Evolutionary conservation across 768 basidiomycete genomes (phyloP).

Genomic region (Clavulina sp.): DNA sequence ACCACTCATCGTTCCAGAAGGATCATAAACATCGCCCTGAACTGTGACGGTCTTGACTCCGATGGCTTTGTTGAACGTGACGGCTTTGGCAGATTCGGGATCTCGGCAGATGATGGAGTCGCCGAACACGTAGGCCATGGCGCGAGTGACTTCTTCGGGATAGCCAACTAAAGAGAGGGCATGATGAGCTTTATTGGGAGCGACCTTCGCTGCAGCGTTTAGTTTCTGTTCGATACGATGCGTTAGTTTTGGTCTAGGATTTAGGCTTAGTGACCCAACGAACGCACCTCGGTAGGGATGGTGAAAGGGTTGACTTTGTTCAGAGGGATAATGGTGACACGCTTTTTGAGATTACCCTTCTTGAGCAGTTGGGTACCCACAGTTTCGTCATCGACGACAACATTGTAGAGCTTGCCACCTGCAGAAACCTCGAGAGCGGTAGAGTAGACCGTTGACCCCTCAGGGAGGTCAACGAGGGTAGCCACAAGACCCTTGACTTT

Average conservation of each 20-base stretch:
- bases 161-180: constrained; percentile 85
- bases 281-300: constrained; percentile 31
- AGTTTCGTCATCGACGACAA: constrained; percentile 81
- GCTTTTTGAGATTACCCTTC: constrained; percentile 60
- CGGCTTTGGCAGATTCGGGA: constrained; percentile 64
- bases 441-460: constrained; percentile 54
- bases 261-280: neutral
- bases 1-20: constrained; percentile 82
- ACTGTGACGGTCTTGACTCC: constrained; percentile 74
- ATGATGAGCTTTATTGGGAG: constrained; percentile 62
- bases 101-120: constrained; percentile 86
- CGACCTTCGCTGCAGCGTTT: constrained; percentile 46
- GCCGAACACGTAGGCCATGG: constrained; percentile 87
- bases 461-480: constrained; percentile 60
- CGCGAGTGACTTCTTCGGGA: constrained; percentile 59
- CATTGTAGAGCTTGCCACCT: constrained; percentile 77
- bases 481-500: constrained; percentile 89
- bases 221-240: constrained; percentile 44
- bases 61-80: constrained; percentile 61
- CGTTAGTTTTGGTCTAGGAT: neutral
- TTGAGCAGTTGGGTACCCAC: constrained; percentile 74
- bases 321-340: constrained; percentile 85
- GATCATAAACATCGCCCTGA: constrained; percentile 92
- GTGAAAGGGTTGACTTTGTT: constrained; percentile 67
- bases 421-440: constrained; percentile 89